These are phyloP conservation scores for Wallacemonas sp. DNA, from an alignment of 208 protist genomes.

Conservation along the genomic window DNA sequence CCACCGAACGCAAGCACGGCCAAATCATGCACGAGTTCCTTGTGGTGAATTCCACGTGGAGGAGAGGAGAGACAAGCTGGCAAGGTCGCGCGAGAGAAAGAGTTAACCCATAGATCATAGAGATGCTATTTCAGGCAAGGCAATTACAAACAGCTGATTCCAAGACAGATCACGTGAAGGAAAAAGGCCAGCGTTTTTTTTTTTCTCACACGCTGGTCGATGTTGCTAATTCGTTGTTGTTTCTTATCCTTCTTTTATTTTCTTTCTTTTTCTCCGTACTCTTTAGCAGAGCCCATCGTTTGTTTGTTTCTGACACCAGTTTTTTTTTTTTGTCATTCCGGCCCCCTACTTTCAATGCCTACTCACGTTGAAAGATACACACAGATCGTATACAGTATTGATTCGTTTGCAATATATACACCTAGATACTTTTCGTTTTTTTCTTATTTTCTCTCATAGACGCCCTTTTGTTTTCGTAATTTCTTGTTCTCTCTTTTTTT, in stretches of 20 bases:
- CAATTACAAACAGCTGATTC: no score
- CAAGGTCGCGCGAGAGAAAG: no score
- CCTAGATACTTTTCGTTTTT: neutral
- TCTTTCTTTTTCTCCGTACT: neutral
- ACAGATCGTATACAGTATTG: neutral
- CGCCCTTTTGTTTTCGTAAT: neutral
- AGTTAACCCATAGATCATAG: no score
- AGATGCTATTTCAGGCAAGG: no score
- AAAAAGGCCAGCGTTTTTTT: constrained; percentile 9
- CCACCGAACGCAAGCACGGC: no score
- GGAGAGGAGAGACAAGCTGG: no score
- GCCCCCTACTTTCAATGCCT: no score
- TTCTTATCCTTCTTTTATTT: constrained; percentile 13
- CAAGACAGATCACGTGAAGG: no score
- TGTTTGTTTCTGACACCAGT: constrained; percentile 14
- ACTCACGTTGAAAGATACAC: no score
- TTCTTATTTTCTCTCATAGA: neutral
- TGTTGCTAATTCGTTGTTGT: neutral
- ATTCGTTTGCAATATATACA: constrained; percentile 4
- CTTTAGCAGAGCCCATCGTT: neutral
- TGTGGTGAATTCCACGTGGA: no score
- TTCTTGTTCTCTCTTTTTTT: constrained; percentile 4
- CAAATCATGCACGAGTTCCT: no score
- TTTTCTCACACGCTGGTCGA: neutral
- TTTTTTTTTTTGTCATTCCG: constrained; percentile 21